Percentiles rank a stretch among this genome's conserved stretches.
Evolutionary conservation across 768 basidiomycete species (phyloP).

Genomic region (Calocybe cyanea): DNA sequence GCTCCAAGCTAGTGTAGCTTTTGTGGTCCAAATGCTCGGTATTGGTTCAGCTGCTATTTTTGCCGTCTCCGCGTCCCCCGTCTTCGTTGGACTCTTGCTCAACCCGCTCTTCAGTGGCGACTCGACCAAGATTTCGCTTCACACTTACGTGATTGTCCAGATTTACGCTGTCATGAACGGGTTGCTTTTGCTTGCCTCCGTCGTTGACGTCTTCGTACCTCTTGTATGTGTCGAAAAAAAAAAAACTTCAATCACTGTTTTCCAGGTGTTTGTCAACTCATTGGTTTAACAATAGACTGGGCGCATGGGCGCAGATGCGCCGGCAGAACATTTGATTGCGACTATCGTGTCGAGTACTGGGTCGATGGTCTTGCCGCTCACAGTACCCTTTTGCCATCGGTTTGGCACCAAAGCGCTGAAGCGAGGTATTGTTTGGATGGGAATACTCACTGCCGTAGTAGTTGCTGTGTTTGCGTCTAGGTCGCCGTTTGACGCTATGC

Average conservation of each 20-base stretch:
- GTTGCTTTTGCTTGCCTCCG: conserved; percentile 51
- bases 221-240: conserved; percentile 61
- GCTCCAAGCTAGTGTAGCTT: conserved; percentile 51
- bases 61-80: conserved; percentile 56
- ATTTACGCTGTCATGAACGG: conserved; percentile 53
- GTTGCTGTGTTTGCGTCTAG: conserved; percentile 61
- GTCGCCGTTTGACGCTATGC: conserved; percentile 73
- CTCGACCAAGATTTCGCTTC: conserved; percentile 43
- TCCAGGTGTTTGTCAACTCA: not conserved
- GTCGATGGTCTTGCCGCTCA: conserved; percentile 55
- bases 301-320: conserved; percentile 75
- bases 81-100: conserved; percentile 53
- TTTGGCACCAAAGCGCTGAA: conserved; percentile 41
- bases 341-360: conserved; percentile 61
- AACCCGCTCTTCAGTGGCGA: conserved; percentile 37
- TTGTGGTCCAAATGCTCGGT: conserved; percentile 56
- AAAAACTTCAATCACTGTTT: no score
- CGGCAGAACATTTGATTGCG: conserved; percentile 86
- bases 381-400: conserved; percentile 71
- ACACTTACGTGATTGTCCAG: conserved; percentile 63
- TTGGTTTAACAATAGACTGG: conserved; percentile 57
- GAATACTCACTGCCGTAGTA: conserved; percentile 40
- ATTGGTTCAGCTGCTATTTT: conserved; percentile 78
- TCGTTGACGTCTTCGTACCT: conserved; percentile 88
- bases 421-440: conserved; percentile 40